These are phyloP conservation scores for Penicillium tannophilum DNA, from an alignment of 495 filamentous ascomycete species.

Conservation along the genomic window DNA sequence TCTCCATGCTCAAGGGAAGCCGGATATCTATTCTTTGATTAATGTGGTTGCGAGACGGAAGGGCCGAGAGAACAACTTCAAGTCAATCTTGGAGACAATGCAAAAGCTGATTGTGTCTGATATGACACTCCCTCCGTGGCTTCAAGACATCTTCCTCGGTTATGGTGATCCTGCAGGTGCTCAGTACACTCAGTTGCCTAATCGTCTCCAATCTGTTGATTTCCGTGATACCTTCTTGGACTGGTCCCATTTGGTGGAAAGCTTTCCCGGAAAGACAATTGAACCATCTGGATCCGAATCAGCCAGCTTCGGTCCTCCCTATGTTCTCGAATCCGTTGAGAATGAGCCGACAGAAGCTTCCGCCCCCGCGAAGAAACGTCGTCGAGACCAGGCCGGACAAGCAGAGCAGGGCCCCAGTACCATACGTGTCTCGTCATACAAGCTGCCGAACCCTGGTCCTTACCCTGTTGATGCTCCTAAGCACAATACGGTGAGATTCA, in stretches of 20 bases:
- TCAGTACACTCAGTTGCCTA: conserved; percentile 80
- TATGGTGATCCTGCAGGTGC: conserved; percentile 91
- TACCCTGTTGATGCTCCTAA: conserved; percentile 89
- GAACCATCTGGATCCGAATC: conserved; percentile 71
- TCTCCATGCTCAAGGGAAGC: conserved; percentile 59
- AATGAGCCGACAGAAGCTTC: conserved; percentile 43
- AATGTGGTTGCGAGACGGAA: conserved; percentile 85
- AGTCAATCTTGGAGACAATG: conserved; percentile 88
- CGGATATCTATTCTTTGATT: conserved; percentile 79
- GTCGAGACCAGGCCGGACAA: conserved; percentile 69
- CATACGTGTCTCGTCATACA: conserved; percentile 86
- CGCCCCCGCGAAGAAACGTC: conserved; percentile 77
- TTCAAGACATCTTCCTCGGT: conserved; percentile 95
- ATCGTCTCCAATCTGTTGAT: conserved; percentile 75
- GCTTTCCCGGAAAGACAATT: conserved; percentile 79
- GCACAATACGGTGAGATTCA: conserved; percentile 83
- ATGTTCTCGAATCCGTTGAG: conserved; percentile 69
- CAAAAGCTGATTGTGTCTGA: conserved; percentile 83
- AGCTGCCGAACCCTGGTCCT: conserved; percentile 85
- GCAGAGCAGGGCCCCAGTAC: conserved; percentile 61
- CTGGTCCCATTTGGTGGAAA: conserved; percentile 91
- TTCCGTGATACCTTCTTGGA: conserved; percentile 93
- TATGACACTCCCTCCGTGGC: conserved; percentile 84
- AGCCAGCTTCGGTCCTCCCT: conserved; percentile 82
- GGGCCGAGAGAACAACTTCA: conserved; percentile 96